Evolutionary conservation across 805 yeast genomes (phyloP), one percentile per base, ranked within the genome.

Genomic region (Candida sphagnicola): DNA sequence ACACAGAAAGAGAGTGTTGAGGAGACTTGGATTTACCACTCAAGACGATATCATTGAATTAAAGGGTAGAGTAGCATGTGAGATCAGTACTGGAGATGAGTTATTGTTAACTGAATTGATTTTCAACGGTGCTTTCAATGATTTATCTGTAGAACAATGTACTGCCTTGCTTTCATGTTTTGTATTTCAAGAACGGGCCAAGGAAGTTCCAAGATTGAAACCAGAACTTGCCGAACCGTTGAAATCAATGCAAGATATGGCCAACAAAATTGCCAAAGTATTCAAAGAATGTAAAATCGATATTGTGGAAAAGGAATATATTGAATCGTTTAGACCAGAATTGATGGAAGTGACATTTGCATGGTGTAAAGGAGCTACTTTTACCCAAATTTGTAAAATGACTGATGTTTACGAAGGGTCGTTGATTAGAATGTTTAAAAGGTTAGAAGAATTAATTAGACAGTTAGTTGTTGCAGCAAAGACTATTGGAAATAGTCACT

Each of bases 341-440:
- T 72, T 93, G 44, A 91, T 93, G 98, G 98, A 90, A 59, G 97
- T 93, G 37, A 96, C 93, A 1, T 88, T 69, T 61, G 85, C 91
- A 34, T 93, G 99, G 99, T 88, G 96, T 61, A 82, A 84, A 57
- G 98, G 98, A 14, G 96, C 96, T 5, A 70, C 93, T 0, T 93
- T 93, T 62, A 91, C 97, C 0, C 96, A 91, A 59, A 91, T 93
- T 46, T 91, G 98, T 68, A 91, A 91, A 62, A 89, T 93, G 96
- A 93, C 99, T 0, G 99, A 93, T 57, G 98, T 93, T 31, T 93
- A 91, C 51, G 99, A 93, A 67, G 99, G 99, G 30, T 84, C 95
- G 16, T 74, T 93, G 56, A 91, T 93, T 48, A 80, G 99, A 59
- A 85, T 87, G 80, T 93, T 93, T 70, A 84, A 93, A 61, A 76